Percentiles rank a stretch among this genome's conserved stretches.
Evolutionary conservation across 495 filamentous ascomycete species (phyloP).

Genomic region (Xylaria venustula): DNA sequence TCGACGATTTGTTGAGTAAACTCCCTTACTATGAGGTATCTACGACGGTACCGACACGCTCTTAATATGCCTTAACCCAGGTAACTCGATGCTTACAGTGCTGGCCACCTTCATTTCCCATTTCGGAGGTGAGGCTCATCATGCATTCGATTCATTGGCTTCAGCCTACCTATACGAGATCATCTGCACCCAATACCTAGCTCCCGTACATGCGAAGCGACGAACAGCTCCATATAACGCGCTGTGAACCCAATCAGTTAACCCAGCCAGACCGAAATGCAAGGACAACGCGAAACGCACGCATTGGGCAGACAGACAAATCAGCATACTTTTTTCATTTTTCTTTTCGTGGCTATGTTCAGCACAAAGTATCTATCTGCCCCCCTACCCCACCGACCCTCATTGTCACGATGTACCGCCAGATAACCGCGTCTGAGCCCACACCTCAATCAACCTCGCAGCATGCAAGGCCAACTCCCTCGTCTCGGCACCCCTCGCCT

Average conservation of each 20-base stretch:
- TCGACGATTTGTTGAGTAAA: too few relatives aligned
- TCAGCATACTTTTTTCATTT: not conserved
- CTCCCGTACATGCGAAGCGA: not conserved
- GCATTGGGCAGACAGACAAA: too few relatives aligned
- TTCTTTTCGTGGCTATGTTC: not conserved
- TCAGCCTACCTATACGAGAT: not conserved
- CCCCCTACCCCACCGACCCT: not conserved
- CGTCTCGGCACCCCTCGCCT: constrained; percentile 14
- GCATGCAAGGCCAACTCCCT: constrained; percentile 19
- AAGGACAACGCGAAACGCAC: not conserved
- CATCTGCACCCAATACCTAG: not conserved
- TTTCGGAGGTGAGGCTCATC: not conserved
- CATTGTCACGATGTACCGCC: not conserved
- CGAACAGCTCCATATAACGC: not conserved
- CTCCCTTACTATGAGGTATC: too few relatives aligned
- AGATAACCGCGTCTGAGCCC: constrained; percentile 17
- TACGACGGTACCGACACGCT: too few relatives aligned
- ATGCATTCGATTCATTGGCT: not conserved
- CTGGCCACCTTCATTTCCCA: not conserved
- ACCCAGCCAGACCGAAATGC: not conserved
- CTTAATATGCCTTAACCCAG: too few relatives aligned
- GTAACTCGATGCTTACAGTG: too few relatives aligned
- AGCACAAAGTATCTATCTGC: not conserved
- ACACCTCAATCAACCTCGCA: constrained; percentile 25
- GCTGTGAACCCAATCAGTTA: not conserved